phyloP scores from a whole-genome alignment of 1,139 yeast genomes.

The Saccharomyces hybrid region DNA sequence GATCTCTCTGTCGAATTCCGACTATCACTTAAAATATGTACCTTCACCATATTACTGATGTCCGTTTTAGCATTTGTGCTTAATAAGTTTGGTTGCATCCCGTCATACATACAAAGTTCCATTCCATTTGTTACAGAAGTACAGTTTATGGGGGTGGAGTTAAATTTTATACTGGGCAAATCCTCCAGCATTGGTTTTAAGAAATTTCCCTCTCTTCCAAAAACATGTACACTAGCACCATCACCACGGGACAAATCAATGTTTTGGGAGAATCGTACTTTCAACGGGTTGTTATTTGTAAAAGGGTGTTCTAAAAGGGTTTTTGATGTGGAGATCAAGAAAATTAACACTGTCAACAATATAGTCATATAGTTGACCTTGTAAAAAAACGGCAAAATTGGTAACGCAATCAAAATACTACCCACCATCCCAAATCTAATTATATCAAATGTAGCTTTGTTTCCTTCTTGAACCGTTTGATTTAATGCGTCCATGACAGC shows the following conservation, averaged over 20 bases:
- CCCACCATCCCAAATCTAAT: slow-evolving; percentile 37
- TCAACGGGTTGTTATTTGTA: slow-evolving; percentile 53
- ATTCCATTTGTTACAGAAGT: slow-evolving; percentile 37
- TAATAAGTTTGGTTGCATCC: slow-evolving; percentile 47
- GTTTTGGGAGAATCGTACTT: slow-evolving; percentile 58
- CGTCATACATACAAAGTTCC: slow-evolving; percentile 47
- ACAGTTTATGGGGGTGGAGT: slow-evolving; percentile 35
- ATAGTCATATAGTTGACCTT: slow-evolving; percentile 52
- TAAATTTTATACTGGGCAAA: slow-evolving; percentile 53
- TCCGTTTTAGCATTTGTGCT: slow-evolving; percentile 31
- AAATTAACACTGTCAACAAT: slow-evolving; percentile 34
- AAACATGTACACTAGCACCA: slow-evolving; percentile 39
- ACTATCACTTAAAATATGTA: slow-evolving; percentile 46
- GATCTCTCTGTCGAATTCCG: slow-evolving; percentile 34
- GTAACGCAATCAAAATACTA: slow-evolving; percentile 43
- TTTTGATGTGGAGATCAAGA: slow-evolving; percentile 35
- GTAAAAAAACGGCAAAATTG: slow-evolving; percentile 65
- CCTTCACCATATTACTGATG: slow-evolving; percentile 39
- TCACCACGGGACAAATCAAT: slow-evolving; percentile 37
- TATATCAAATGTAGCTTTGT: slow-evolving; percentile 40
- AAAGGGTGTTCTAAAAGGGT: slow-evolving; percentile 46
- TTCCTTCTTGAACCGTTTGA: slow-evolving; percentile 65
- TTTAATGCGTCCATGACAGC: slow-evolving; percentile 55
- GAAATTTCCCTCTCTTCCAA: slow-evolving; percentile 43
- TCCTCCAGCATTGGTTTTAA: slow-evolving; percentile 42